Evolutionary conservation across 805 yeast species (phyloP).

Genomic region (Saturnispora saitoi): DNA sequence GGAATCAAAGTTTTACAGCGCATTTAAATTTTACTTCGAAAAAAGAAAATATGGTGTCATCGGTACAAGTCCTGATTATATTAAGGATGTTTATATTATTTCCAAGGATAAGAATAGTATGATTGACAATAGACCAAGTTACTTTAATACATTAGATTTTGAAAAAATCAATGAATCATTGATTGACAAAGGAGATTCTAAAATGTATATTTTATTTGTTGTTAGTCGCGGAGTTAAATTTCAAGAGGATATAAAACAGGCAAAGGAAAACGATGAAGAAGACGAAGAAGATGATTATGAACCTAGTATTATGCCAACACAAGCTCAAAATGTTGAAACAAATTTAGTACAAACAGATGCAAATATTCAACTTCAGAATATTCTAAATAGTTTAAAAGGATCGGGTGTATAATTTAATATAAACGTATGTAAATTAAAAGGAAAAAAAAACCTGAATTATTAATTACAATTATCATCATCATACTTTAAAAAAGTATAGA

Average conservation of each 20-base stretch:
- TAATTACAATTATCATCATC: too few relatives aligned
- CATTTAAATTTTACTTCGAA: conserved; percentile 39
- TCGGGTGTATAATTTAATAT: not conserved
- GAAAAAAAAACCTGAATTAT: too few relatives aligned
- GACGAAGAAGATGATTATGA: conserved; percentile 14
- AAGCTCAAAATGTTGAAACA: not conserved
- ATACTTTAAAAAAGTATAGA: too few relatives aligned
- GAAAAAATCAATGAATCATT: conserved; percentile 13
- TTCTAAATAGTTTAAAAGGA: conserved; percentile 1
- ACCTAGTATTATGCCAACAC: not conserved
- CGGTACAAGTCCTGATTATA: conserved; percentile 37
- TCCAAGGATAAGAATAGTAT: conserved; percentile 18
- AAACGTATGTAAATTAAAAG: too few relatives aligned
- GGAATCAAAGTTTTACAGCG: conserved; percentile 21
- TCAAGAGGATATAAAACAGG: conserved; percentile 2
- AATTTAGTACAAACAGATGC: not conserved
- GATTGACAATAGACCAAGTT: conserved; percentile 11
- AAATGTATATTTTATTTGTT: conserved; percentile 24
- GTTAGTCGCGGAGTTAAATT: conserved; percentile 19
- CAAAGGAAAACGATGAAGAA: too few relatives aligned
- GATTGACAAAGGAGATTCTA: conserved; percentile 11
- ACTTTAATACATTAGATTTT: conserved; percentile 17
- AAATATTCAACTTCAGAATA: conserved; percentile 2
- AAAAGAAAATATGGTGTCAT: conserved; percentile 53
- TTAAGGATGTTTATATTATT: conserved; percentile 57